Conservation (phyloP, 495 filamentous ascomycete species). For the Penicillium taxi region DNA sequence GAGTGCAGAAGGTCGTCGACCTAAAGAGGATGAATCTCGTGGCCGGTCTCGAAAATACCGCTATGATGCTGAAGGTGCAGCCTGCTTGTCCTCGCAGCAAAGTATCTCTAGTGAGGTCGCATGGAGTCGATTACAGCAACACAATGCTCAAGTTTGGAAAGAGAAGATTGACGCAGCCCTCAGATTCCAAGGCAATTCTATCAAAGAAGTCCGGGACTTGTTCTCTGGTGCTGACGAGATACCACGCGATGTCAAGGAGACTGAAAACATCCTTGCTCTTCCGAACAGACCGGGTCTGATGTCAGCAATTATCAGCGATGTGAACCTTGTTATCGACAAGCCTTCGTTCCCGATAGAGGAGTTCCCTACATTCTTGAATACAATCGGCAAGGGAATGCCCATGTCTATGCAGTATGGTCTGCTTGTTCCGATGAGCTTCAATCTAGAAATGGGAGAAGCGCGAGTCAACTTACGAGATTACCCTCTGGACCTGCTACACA, state of each 20-base stretch:
- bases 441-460: conserved; percentile 86
- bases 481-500: conserved; percentile 82
- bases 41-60: conserved; percentile 47
- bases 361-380: conserved; percentile 72
- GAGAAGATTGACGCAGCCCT: conserved; percentile 75
- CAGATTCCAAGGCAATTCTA: conserved; percentile 57
- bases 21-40: conserved; percentile 22
- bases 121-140: conserved; percentile 59
- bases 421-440: conserved; percentile 80
- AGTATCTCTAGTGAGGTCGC: conserved; percentile 68
- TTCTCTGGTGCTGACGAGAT: conserved; percentile 81
- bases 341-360: conserved; percentile 80
- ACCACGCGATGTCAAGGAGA: conserved; percentile 70
- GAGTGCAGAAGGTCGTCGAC: conserved; percentile 43
- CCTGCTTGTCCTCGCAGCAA: conserved; percentile 57
- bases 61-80: conserved; percentile 72
- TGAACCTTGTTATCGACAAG: conserved; percentile 82
- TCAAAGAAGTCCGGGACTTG: conserved; percentile 68
- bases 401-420: conserved; percentile 81
- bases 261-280: conserved; percentile 77
- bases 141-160: conserved; percentile 90
- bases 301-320: conserved; percentile 71
- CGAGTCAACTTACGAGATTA: conserved; percentile 83
- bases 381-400: conserved; percentile 93
- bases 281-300: conserved; percentile 81